Evolutionary conservation across 2,329 filamentous ascomycete species (phyloP).

Genomic region (Zymoseptoria crescenta): DNA sequence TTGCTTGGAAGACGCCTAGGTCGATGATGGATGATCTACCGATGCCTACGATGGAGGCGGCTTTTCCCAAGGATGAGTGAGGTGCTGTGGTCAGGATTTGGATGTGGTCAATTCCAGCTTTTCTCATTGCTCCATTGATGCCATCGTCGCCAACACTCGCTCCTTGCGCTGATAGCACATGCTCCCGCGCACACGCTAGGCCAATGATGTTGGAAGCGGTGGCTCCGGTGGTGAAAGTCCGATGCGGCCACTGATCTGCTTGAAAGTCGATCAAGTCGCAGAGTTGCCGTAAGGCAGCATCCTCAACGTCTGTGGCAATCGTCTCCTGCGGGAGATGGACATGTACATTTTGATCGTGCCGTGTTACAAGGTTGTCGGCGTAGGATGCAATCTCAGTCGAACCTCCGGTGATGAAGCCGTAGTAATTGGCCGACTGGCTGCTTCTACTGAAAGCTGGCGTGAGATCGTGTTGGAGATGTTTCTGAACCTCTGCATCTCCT

Average conservation of each 20-base stretch:
- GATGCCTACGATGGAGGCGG: slow-evolving; percentile 72
- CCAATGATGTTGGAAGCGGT: slow-evolving; percentile 60
- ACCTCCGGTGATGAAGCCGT: slow-evolving; percentile 83
- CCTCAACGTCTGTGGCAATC: slow-evolving; percentile 68
- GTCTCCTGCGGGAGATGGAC: slow-evolving; percentile 74
- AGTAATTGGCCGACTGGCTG: slow-evolving; percentile 62
- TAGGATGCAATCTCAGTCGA: slow-evolving; percentile 69
- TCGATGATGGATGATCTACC: slow-evolving; percentile 62
- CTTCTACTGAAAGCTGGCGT: slow-evolving; percentile 53
- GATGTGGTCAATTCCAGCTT: slow-evolving; percentile 57
- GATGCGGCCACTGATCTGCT: slow-evolving; percentile 55
- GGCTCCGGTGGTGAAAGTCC: slow-evolving; percentile 69
- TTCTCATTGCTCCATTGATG: slow-evolving; percentile 56
- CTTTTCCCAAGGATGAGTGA: slow-evolving; percentile 79
- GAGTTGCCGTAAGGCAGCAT: slow-evolving; percentile 61
- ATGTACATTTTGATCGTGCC: slow-evolving; percentile 74
- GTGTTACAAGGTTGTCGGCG: slow-evolving; percentile 76
- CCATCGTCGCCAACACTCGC: slow-evolving; percentile 61
- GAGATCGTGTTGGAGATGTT: slow-evolving; percentile 41
- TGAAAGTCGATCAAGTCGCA: slow-evolving; percentile 58
- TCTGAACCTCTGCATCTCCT: slow-evolving; percentile 35
- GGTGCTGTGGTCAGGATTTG: slow-evolving; percentile 73
- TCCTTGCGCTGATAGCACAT: slow-evolving; percentile 39
- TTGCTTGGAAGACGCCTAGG: slow-evolving; percentile 46
- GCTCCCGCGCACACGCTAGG: slow-evolving; percentile 64